Evolutionary conservation across 495 filamentous ascomycete genomes (phyloP).

Genomic region (Terfezia boudieri): DNA sequence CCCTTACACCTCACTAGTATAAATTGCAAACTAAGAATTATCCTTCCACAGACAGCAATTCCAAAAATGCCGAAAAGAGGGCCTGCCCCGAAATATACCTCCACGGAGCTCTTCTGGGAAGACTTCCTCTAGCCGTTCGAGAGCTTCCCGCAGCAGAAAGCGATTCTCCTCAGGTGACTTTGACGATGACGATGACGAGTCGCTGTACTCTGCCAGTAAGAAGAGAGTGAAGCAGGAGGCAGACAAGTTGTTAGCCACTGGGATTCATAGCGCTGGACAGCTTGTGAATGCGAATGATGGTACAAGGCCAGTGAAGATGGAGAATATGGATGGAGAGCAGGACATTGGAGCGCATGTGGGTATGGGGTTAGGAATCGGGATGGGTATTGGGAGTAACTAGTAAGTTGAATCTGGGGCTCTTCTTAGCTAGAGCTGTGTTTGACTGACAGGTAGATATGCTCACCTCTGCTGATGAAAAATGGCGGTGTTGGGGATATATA

Average conservation of each 20-base stretch:
- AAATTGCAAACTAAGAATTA: no score
- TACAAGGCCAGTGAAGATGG: not conserved
- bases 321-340: not conserved
- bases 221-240: not conserved
- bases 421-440: no score
- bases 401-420: no score
- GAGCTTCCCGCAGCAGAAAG: not conserved
- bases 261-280: no score
- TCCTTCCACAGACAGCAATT: not conserved
- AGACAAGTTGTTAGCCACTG: no score
- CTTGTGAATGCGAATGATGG: not conserved
- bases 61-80: not conserved
- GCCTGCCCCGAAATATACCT: not conserved
- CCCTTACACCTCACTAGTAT: no score
- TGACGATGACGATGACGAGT: not conserved
- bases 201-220: not conserved
- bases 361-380: not conserved
- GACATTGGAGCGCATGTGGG: not conserved
- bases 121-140: not conserved
- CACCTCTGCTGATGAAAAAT: no score
- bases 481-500: no score
- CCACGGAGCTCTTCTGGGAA: not conserved
- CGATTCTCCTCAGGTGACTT: not conserved
- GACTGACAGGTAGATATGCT: no score
- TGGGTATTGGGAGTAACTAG: not conserved